phyloP scores from a whole-genome alignment of 2,329 filamentous ascomycete genomes.

The Fusarium sp. region DNA sequence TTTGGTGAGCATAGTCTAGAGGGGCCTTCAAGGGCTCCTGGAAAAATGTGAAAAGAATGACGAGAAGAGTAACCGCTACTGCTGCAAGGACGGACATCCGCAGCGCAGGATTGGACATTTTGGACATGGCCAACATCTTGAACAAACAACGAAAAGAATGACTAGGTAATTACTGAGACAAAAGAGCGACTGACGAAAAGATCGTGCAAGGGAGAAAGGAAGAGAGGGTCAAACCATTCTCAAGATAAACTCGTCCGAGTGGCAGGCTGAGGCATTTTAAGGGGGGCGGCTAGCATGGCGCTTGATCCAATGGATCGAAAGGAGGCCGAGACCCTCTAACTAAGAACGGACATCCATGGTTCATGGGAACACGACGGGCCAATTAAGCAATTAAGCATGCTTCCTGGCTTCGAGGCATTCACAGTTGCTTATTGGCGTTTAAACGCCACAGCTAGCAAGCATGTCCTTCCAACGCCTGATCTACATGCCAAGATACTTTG shows the following conservation, averaged over 20 bases:
- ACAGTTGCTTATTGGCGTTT: not conserved
- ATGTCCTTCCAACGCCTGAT: not conserved
- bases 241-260: not conserved
- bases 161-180: not conserved
- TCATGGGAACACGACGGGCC: not conserved
- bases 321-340: not conserved
- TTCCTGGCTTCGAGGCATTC: not conserved
- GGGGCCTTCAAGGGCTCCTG: conserved; percentile 16
- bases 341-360: not conserved
- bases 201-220: not conserved
- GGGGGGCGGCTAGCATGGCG: not conserved
- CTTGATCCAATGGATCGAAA: not conserved
- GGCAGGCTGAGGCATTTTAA: conserved; percentile 1
- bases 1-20: conserved; percentile 24
- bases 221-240: not conserved
- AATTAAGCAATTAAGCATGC: conserved; percentile 1
- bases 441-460: not conserved
- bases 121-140: conserved; percentile 23
- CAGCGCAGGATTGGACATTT: conserved; percentile 23
- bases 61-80: conserved; percentile 12
- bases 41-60: conserved; percentile 30
- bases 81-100: conserved; percentile 13
- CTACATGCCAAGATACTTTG: not conserved
- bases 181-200: conserved; percentile 1
- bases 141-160: not conserved